Evolutionary conservation across 345 rosid genomes (phyloP), one percentile per base, ranked within the genome.

Genomic region (Citrus hindsii): DNA sequence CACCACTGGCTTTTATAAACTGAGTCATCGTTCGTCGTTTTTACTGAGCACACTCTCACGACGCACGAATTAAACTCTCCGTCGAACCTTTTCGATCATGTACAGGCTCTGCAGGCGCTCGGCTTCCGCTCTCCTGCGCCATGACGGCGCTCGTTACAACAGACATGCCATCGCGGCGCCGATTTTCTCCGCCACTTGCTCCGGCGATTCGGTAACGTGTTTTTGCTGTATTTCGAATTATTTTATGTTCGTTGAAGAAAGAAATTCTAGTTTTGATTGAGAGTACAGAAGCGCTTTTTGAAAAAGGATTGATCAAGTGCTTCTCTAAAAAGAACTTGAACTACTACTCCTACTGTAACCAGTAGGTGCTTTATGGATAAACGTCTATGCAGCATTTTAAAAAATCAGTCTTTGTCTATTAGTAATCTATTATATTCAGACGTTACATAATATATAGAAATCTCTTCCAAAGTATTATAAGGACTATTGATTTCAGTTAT

Each of bases 71-170:
- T 18, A 9, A 67, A 74, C 66, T 53, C 61, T 7, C 71, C 12
- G 53, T 76, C 4, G 42, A 32, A 24, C 30, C 67, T n/a, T 66
- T 67, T 28, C 30, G 64, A 87, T 55, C 74, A 95, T 95, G 98
- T 87, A 92, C 76, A 86, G 85, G 67, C 87, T 95, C 72, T 84
- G 92, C 1, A 85, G 86, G 84, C 97, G 95, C 73, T 88, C 97
- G 6, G 86, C 90, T 68, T 90, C 95, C 46, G 67, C 90, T 42
- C 18, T 89, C 76, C 78, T 93, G 24, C 86, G 92, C 78, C 56
- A 79, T 73, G 82, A 86, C 14, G 80, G 88, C 79, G 53, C 87
- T 12, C 77, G 82, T 73, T 61, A 62, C 88, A 75, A 71, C 76
- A 85, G 85, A 25, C 72, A 30, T 79, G 79, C 81, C 37, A 71